Evolutionary conservation across 31 red algal species (phyloP).

Genomic region (Odonthalia washingtoniensis): DNA sequence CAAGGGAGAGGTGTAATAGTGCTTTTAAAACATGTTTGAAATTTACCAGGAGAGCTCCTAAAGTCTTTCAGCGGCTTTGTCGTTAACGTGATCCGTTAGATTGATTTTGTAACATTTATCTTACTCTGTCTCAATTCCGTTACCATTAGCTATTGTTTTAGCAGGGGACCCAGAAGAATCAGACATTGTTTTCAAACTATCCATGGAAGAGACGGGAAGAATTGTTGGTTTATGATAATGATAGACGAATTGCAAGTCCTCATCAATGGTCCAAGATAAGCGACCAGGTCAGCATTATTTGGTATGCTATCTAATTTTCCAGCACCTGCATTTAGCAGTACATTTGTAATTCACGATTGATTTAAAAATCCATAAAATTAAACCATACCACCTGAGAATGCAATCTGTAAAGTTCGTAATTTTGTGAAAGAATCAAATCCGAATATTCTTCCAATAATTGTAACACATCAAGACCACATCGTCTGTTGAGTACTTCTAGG

Average conservation of each 20-base stretch:
- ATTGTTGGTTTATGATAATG: slow-evolving; percentile 76
- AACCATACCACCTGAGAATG: slow-evolving; percentile 66
- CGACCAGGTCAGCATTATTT: slow-evolving; percentile 57
- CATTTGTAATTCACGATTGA: slow-evolving; percentile 58
- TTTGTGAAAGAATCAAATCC: slow-evolving; percentile 49
- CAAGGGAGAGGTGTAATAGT: too few relatives aligned
- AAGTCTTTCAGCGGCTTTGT: too few relatives aligned
- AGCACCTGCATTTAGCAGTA: slow-evolving; percentile 50
- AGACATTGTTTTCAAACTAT: too few relatives aligned
- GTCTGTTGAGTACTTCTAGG: slow-evolving; percentile 54
- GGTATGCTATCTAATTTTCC: slow-evolving; percentile 56
- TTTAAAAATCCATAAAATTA: slow-evolving; percentile 66
- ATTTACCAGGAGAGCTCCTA: too few relatives aligned
- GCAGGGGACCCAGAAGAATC: too few relatives aligned
- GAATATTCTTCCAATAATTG: slow-evolving; percentile 62
- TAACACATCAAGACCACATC: slow-evolving; percentile 49
- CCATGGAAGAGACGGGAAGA: too few relatives aligned
- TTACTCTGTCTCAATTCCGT: too few relatives aligned
- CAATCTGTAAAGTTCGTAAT: slow-evolving; percentile 59
- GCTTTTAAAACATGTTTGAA: too few relatives aligned
- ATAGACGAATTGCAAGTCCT: slow-evolving; percentile 75
- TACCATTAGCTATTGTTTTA: too few relatives aligned
- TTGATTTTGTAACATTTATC: too few relatives aligned
- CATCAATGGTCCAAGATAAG: slow-evolving; percentile 71
- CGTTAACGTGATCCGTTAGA: too few relatives aligned